These are phyloP conservation scores for Alternaria triticina DNA, from an alignment of 2,329 filamentous ascomycete species.

Conservation along the genomic window DNA sequence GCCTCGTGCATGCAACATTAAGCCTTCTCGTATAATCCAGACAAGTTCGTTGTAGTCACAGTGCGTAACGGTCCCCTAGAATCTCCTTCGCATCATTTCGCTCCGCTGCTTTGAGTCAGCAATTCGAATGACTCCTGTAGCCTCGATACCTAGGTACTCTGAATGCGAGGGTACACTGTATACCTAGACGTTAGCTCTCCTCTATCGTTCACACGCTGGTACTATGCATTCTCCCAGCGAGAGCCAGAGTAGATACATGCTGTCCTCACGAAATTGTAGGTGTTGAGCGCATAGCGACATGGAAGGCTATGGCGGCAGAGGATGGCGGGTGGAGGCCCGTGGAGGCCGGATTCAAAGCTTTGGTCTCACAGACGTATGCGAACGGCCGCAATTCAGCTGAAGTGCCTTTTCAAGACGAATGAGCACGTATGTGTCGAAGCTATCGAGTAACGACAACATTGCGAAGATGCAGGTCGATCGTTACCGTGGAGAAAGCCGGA, in stretches of 20 bases:
- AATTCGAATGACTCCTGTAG: neutral
- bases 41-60: neutral
- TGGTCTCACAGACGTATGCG: neutral
- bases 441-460: constrained; percentile 16
- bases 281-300: neutral
- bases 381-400: neutral
- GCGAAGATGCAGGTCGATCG: constrained; percentile 8
- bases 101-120: neutral
- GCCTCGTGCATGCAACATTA: neutral
- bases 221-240: neutral
- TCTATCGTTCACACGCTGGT: neutral
- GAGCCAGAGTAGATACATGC: neutral
- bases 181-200: too few species aligned
- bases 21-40: neutral
- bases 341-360: neutral
- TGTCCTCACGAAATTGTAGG: neutral
- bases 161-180: too few species aligned
- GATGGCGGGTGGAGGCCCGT: neutral
- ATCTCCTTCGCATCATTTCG: neutral
- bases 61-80: neutral
- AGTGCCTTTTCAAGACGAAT: too few species aligned
- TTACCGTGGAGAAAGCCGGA: constrained; percentile 14
- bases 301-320: neutral
- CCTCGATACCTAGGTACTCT: too few species aligned
- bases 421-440: constrained; percentile 14